These are phyloP conservation scores for Capronia epimyces DNA, from an alignment of 2,329 filamentous ascomycete species.

Conservation along the genomic window DNA sequence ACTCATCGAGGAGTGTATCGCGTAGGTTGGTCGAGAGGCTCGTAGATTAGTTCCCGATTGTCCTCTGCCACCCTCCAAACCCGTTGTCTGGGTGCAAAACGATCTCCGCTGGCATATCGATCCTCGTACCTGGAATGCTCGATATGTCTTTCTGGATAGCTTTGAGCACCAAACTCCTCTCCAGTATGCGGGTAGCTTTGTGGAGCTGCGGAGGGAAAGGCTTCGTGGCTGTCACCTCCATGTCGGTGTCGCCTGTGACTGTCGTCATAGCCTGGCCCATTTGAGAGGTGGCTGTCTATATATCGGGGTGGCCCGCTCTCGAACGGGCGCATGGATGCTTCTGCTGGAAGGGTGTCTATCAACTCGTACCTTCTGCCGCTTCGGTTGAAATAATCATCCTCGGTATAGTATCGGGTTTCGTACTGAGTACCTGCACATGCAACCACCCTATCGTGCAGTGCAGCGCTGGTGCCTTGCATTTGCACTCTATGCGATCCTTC, in stretches of 20 bases:
- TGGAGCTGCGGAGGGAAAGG: not conserved
- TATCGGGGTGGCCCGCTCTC: not conserved
- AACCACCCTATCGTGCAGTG: not conserved
- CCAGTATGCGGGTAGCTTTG: not conserved
- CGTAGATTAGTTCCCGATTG: constrained; percentile 7
- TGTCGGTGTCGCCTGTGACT: not conserved
- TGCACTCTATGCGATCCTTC: not conserved
- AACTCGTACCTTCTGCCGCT: constrained; percentile 7
- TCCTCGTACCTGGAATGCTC: not conserved
- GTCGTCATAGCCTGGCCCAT: not conserved
- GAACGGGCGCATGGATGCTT: not conserved
- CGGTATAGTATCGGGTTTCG: constrained; percentile 5
- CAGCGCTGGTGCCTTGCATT: not conserved
- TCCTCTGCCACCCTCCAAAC: not conserved
- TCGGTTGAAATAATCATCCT: not conserved
- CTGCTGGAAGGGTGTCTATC: not conserved
- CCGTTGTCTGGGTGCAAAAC: not conserved
- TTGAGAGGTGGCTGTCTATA: not conserved
- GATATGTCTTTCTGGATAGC: not conserved
- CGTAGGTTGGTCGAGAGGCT: not conserved
- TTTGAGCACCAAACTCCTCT: not conserved
- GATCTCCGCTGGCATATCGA: constrained; percentile 1
- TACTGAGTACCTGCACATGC: not conserved
- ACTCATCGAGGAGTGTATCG: constrained; percentile 1
- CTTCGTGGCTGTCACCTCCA: not conserved